Conservation (phyloP, 768 basidiomycete species). For the Baorangia bicolor region DNA sequence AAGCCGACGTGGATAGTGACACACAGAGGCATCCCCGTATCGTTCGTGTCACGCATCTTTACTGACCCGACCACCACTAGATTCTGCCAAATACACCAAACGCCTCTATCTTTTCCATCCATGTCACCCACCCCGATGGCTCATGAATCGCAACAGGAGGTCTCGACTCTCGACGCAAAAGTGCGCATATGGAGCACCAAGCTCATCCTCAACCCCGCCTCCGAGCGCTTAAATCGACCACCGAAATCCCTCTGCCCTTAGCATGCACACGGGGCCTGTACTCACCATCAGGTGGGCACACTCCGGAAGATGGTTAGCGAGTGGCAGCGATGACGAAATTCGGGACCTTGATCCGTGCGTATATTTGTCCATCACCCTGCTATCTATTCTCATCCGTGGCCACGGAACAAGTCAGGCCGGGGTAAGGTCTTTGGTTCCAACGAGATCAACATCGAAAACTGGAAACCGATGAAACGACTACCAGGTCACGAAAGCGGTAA, state of each 20-base stretch:
- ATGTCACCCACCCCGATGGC: slow-evolving; percentile 94
- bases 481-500: slow-evolving; percentile 93
- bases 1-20: too few species aligned
- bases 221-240: slow-evolving; percentile 64
- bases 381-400: slow-evolving; percentile 3
- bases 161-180: slow-evolving; percentile 89
- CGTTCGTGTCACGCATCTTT: neutral
- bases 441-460: slow-evolving; percentile 94
- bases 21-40: slow-evolving; percentile 56
- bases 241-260: slow-evolving; percentile 83
- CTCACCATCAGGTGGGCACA: slow-evolving; percentile 91
- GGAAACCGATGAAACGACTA: too few species aligned
- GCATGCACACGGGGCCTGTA: slow-evolving; percentile 93
- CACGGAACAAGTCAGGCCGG: slow-evolving; percentile 56
- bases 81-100: slow-evolving; percentile 53
- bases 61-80: slow-evolving; percentile 19
- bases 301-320: slow-evolving; percentile 92
- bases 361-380: neutral
- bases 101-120: slow-evolving; percentile 88
- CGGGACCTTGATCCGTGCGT: slow-evolving; percentile 95
- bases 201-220: too few species aligned
- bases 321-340: slow-evolving; percentile 93
- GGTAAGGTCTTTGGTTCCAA: slow-evolving; percentile 93
- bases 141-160: slow-evolving; percentile 95
- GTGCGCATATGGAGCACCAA: slow-evolving; percentile 96